Percentiles rank a stretch among this genome's conserved stretches.
phyloP scores from a whole-genome alignment of 495 filamentous ascomycete species.

The Viridothelium virens region DNA sequence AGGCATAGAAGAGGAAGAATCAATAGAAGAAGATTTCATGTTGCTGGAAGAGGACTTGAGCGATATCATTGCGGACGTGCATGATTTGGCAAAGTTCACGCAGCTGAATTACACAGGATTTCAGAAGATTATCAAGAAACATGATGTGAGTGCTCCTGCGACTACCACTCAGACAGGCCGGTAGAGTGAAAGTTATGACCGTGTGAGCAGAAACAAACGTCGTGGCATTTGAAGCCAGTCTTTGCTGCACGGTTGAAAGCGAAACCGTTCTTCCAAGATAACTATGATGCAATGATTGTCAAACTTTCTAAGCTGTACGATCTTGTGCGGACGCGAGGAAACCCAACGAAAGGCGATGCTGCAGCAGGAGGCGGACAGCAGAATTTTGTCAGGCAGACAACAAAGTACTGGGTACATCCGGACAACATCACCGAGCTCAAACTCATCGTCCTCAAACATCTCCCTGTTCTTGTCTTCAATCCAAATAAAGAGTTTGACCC shows the following conservation, averaged over 20 bases:
- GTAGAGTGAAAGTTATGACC: background rate
- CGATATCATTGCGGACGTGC: constrained; percentile 97
- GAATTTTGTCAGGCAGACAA: constrained; percentile 94
- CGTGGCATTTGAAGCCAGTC: constrained; percentile 86
- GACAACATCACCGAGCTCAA: constrained; percentile 99
- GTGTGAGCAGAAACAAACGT: constrained; percentile 61
- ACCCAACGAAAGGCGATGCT: constrained; percentile 85
- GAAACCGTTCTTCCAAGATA: constrained; percentile 96
- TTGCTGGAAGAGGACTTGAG: constrained; percentile 89
- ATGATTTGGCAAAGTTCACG: constrained; percentile 96
- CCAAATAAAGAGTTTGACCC: constrained; percentile 90
- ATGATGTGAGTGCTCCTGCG: constrained; percentile 61
- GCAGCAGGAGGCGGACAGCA: constrained; percentile 86
- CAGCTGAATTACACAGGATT: constrained; percentile 99
- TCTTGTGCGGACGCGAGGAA: constrained; percentile 81
- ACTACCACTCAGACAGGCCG: background rate
- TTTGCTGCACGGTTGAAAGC: constrained; percentile 89
- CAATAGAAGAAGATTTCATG: constrained; percentile 87
- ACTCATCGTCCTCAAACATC: constrained; percentile 92
- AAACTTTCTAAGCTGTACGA: constrained; percentile 96
- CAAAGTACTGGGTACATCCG: constrained; percentile 98
- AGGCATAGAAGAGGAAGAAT: constrained; percentile 42
- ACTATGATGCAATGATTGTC: constrained; percentile 93
- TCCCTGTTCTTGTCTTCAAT: constrained; percentile 96
- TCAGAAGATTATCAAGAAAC: constrained; percentile 99